Evolutionary conservation across 1,284 basidiomycete species (phyloP).

Genomic region (Albatrellus sp.): DNA sequence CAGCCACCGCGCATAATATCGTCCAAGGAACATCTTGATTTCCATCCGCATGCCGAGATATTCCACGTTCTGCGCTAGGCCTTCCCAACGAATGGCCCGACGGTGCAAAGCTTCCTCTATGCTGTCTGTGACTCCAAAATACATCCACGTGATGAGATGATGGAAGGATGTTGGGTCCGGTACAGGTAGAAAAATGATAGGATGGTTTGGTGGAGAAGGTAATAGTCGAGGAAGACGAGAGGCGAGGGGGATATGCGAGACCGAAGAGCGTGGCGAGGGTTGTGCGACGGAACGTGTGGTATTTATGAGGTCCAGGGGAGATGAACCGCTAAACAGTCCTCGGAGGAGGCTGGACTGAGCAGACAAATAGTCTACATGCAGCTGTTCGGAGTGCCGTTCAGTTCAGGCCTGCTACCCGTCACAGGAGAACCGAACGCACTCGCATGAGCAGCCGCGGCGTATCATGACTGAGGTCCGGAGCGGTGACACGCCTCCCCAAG

Average conservation of each 20-base stretch:
- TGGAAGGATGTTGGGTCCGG: conserved; percentile 65
- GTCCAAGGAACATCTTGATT: conserved; percentile 54
- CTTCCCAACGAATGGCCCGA: conserved; percentile 61
- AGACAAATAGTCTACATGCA: conserved; percentile 62
- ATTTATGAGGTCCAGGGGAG: conserved; percentile 44
- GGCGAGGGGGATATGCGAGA: conserved; percentile 17
- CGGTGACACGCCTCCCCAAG: conserved; percentile 36
- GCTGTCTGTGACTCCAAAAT: conserved; percentile 49
- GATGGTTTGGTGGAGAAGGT: conserved; percentile 46
- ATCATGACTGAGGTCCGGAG: conserved; percentile 32
- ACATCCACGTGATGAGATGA: conserved; percentile 66
- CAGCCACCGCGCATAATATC: conserved; percentile 50
- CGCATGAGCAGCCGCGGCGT: conserved; percentile 46
- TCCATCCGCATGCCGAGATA: conserved; percentile 60
- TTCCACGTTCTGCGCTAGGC: conserved; percentile 70
- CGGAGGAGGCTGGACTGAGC: conserved; percentile 63
- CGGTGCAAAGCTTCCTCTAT: conserved; percentile 49
- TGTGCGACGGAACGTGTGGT: conserved; percentile 4
- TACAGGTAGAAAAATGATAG: conserved; percentile 61
- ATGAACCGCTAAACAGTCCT: conserved; percentile 51
- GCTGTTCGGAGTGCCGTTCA: conserved; percentile 26
- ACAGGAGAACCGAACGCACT: conserved; percentile 24
- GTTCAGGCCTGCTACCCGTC: conserved; percentile 6
- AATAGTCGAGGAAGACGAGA: conserved; percentile 53
- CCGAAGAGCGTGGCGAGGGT: conserved; percentile 5